These are phyloP conservation scores for Kwoniella europaea DNA, from an alignment of 768 basidiomycete species.

Conservation along the genomic window DNA sequence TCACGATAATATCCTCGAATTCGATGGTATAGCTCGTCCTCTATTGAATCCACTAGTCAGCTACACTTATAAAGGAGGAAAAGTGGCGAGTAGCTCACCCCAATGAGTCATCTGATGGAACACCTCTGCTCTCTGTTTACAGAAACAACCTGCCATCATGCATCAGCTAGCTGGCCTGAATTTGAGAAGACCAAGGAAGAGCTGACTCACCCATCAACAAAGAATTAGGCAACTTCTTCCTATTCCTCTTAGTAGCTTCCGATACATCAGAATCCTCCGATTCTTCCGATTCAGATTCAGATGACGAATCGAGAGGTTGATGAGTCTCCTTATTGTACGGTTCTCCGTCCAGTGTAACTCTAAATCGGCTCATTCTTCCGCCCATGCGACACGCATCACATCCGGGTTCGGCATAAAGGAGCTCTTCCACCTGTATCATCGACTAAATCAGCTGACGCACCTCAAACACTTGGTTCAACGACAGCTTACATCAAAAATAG, in stretches of 20 bases:
- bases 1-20: conserved; percentile 44
- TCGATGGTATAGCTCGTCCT: conserved; percentile 39
- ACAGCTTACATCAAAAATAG: conserved; percentile 64
- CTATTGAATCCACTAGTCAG: conserved; percentile 13
- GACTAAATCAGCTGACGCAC: neutral
- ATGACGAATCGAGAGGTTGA: conserved; percentile 54
- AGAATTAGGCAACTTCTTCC: conserved; percentile 16
- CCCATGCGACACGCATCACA: conserved; percentile 86
- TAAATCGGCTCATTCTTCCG: conserved; percentile 69
- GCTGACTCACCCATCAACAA: conserved; percentile 39
- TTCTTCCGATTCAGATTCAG: conserved; percentile 63
- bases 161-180: conserved; percentile 1
- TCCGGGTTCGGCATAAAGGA: conserved; percentile 67
- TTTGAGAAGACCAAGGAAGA: neutral
- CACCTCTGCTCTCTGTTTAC: conserved; percentile 41
- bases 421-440: conserved; percentile 36
- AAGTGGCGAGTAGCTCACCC: conserved; percentile 65
- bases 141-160: conserved; percentile 37
- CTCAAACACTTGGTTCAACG: no score
- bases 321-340: conserved; percentile 77
- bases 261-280: conserved; percentile 9
- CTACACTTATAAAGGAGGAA: neutral
- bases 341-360: conserved; percentile 68
- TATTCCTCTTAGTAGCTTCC: neutral
- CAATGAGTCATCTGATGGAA: conserved; percentile 55